phyloP scores from a whole-genome alignment of 192 early-diverging fungal genomes.

The Entophlyctis helioformis region DNA sequence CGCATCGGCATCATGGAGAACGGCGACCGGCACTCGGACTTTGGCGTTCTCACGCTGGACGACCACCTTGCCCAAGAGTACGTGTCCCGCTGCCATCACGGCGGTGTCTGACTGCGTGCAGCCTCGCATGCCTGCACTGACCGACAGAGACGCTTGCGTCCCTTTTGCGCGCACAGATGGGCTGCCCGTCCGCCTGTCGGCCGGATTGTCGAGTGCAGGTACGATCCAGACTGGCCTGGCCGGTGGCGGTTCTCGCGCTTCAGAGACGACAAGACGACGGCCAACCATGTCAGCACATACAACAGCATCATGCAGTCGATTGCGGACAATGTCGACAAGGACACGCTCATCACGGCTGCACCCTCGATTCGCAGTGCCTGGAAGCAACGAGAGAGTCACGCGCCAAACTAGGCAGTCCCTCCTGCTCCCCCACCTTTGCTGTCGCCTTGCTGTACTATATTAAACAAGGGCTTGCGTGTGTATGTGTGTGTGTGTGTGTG shows the following conservation, averaged over 20 bases:
- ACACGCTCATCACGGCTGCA: not conserved
- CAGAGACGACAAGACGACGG: conserved; percentile 38
- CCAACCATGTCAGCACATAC: conserved; percentile 35
- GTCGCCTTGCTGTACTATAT: too few species aligned
- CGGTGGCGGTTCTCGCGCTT: conserved; percentile 39
- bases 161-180: conserved; percentile 13
- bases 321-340: conserved; percentile 27
- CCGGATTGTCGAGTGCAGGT: conserved; percentile 39
- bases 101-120: not conserved
- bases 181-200: conserved; percentile 16
- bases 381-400: too few species aligned
- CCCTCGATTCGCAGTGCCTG: too few species aligned
- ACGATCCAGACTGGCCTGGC: conserved; percentile 39
- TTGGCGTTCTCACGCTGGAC: conserved; percentile 22
- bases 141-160: not conserved
- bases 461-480: too few species aligned
- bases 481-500: too few species aligned
- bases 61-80: conserved; percentile 14
- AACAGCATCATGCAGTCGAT: conserved; percentile 41
- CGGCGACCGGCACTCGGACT: conserved; percentile 17
- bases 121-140: too few species aligned
- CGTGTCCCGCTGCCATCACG: not conserved
- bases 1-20: too few species aligned
- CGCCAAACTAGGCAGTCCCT: too few species aligned
- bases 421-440: too few species aligned